Base-by-base conservation (phyloP, 345 rosid genomes). In the Orychophragmus violaceus region DNA sequence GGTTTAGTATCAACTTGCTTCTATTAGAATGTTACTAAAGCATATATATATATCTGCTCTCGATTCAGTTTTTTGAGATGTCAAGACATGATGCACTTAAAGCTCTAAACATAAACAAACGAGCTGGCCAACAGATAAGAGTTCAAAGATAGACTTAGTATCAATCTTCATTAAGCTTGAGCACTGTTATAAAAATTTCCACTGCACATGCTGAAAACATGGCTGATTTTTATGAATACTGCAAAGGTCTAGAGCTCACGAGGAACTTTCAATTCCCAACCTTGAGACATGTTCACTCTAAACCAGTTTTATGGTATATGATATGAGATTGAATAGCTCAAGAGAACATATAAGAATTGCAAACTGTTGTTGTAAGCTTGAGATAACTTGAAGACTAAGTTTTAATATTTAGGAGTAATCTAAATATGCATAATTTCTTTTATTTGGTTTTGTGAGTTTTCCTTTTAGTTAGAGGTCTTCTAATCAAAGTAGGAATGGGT, bases 31-130 rank as follows among this genome's bases (percentile, higher is more conserved):
- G 62, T 46, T n/a, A 21, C 42, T 60, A 16, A 22, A 45, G 53
- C n/a, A n/a, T n/a, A n/a, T 33, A 18, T 19, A 17, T 48, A 45
- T 74, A 33, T 50, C 57, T 64, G 54, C 52, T 29, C 28, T 59
- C 33, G 22, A 59, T 72, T 5, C 79, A 94, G 99, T 95, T 90
- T 81, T 94, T 95, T 79, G 99, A 95, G 78, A 95, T 95, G 99
- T 84, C 81, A 75, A 88, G 90, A 30, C 78, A 79, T 64, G 96
- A 95, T 81, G 95, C 99, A 69, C 42, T 83, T 62, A 95, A 70
- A 80, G 97, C 96, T 64, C 51, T 88, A 67, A 85, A 86, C 9
- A 85, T 95, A 72, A 90, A 95, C 71, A 88, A 84, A 78, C 77
- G 90, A 66, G 84, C 97, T 58, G 89, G 95, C 22, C 87, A 87